Conservation (phyloP, 108 stramenopile species). For the Skeletonema costatum region DNA sequence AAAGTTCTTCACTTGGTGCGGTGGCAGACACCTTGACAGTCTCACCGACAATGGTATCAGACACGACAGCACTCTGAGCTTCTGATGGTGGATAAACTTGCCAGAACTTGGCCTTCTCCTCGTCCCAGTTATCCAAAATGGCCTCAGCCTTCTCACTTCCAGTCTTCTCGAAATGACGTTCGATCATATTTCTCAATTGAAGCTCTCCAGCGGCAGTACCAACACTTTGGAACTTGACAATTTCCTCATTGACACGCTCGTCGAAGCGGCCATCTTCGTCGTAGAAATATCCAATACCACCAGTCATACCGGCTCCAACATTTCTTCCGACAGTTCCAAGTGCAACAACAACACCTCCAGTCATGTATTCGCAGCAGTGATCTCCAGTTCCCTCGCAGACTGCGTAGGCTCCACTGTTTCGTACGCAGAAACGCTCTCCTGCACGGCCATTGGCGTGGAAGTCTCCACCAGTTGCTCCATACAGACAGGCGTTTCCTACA, state of each 20-base stretch:
- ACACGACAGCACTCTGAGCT: slow-evolving; percentile 59
- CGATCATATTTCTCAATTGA: slow-evolving; percentile 83
- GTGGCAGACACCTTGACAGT: slow-evolving; percentile 69
- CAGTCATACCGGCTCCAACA: slow-evolving; percentile 96
- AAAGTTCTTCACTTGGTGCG: slow-evolving; percentile 82
- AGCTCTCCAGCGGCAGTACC: slow-evolving; percentile 69
- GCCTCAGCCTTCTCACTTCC: slow-evolving; percentile 85
- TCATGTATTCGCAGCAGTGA: slow-evolving; percentile 98
- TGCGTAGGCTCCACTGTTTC: slow-evolving; percentile 94
- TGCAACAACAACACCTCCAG: slow-evolving; percentile 91
- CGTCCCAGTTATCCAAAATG: slow-evolving; percentile 89
- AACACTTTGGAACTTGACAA: slow-evolving; percentile 86
- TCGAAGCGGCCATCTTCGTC: slow-evolving; percentile 79
- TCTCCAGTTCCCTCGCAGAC: slow-evolving; percentile 97
- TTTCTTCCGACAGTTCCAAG: slow-evolving; percentile 94
- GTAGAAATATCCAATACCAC: slow-evolving; percentile 94
- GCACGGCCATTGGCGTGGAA: slow-evolving; percentile 95
- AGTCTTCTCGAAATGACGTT: slow-evolving; percentile 90
- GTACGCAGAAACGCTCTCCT: slow-evolving; percentile 96
- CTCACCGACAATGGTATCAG: slow-evolving; percentile 47
- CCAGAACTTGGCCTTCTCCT: slow-evolving; percentile 82
- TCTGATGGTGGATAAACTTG: slow-evolving; percentile 91
- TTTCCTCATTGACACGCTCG: slow-evolving; percentile 89
- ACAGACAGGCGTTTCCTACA: slow-evolving; percentile 95
- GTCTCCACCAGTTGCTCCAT: slow-evolving; percentile 95